Evolutionary conservation across 352 stramenopile genomes (phyloP), one percentile per base, ranked within the genome.

Genomic region (Globisporangium uncinulatum): DNA sequence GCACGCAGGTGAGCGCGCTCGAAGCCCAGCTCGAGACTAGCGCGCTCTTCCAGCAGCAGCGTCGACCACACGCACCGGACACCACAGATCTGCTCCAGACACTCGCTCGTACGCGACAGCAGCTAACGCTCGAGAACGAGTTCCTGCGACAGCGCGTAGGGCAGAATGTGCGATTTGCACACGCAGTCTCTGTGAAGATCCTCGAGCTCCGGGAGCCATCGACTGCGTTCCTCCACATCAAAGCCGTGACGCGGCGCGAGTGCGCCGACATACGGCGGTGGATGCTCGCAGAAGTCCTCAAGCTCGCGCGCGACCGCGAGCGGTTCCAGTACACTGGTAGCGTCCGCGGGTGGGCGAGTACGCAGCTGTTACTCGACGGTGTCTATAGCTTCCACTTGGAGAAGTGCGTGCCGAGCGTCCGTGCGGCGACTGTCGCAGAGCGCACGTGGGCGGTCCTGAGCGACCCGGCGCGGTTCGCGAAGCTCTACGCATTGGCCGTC

Each of bases 81-180:
- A 17, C 24, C 11, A 19, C 31, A 4, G 14, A 6, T 0, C n/a
- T 52, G 4, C 39, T 62, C 4, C 11, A 52, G 5, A n/a, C 57
- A 8, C 49, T 62, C 31, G n/a, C 7, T 14, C 32, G 3, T 10
- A 53, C 51, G 15, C 44, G 34, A 19, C 39, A 51, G 36, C 51
- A 39, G 29, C 45, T 59, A 9, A 34, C 47, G 5, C 42, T 42
- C 17, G 57, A 63, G 51, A 63, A 63, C 39, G 57, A 57, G 20
- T 57, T 21, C 19, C 32, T 65, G 36, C 51, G 37, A 1, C 51
- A 7, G 5, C 2, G 15, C 19, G 13, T 59, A 1, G 52, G 31
- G 11, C 51, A 50, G n/a, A 37, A 51, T n/a, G 21, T 51, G 13
- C 45, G 34, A 7, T 46, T 34, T 17, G 54, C 44, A 1, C 45